Evolutionary conservation across 192 early-diverging fungal species (phyloP), one percentile per base, ranked within the genome.

Genomic region (Podila horticola): DNA sequence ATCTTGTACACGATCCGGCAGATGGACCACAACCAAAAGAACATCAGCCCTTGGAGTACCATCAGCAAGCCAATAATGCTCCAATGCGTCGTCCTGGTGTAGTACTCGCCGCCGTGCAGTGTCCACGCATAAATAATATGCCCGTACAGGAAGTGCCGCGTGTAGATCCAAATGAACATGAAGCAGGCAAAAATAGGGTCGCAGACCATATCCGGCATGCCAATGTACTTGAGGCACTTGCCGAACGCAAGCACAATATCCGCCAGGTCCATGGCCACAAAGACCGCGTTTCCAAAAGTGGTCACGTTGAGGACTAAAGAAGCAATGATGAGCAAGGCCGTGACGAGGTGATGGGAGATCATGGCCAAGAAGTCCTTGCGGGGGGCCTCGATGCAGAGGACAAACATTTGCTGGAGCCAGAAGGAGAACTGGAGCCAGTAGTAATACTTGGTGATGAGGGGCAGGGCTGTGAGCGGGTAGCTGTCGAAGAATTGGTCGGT

Each of bases 1-100:
- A 81, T 81, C 67, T 81, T 81, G 71, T 81, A 81, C 22, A 81
- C 77, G 30, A 81, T 81, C 67, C 77, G 63, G 71, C 64, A 81
- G 66, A 96, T 93, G 85, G 94, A 83, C 41, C 79, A 77, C 31
- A 95, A 87, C 95, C 95, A 96, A 74, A 91, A 94, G 52, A 94
- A 74, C 67, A 96, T 87, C 45, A 96, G 69, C 22, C 85, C 59
- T 74, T 96, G 90, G 49, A 96, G 82, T 0, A 87, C 52, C 28
- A 86, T 69, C 50, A 96, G 85, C 4, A 94, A 67, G 6, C 75
- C 82, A 62, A 91, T 82, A 70, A 92, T 88, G 24, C 81, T 74
- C 59, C 62, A 86, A 75, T 74, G 88, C 20, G 74, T 85, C 33
- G 60, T 72, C 64, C 45, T 84, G 70, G 86, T 83, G 36, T 83